Percentiles rank a stretch among this genome's conserved stretches.
Conservation (phyloP, 192 early-diverging fungal species). For the Piromyces finnis region DNA sequence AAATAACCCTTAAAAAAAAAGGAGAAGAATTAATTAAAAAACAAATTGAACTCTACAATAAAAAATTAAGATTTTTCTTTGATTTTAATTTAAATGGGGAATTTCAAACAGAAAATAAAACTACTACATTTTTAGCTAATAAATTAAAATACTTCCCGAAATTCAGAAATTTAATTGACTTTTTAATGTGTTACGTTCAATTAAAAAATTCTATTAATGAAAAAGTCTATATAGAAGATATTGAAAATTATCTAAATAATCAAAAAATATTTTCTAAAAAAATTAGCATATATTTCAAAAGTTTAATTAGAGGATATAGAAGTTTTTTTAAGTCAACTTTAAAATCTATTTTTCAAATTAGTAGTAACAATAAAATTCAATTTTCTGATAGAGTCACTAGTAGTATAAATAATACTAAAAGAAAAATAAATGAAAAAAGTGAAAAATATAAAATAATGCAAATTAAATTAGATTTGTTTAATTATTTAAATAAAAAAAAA, state of each 20-base stretch:
- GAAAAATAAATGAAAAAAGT: too few relatives aligned
- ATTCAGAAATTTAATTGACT: not conserved
- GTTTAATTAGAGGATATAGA: not conserved
- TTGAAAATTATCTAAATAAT: not conserved
- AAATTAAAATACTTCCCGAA: not conserved
- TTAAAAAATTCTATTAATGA: not conserved
- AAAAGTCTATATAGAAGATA: not conserved
- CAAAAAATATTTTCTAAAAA: not conserved
- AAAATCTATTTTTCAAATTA: too few relatives aligned
- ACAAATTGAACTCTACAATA: too few relatives aligned
- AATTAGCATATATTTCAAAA: not conserved
- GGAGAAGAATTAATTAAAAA: too few relatives aligned
- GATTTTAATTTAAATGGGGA: not conserved
- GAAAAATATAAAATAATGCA: not conserved
- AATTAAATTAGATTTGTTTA: not conserved
- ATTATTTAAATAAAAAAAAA: not conserved
- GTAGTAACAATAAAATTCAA: too few relatives aligned
- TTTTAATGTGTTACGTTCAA: not conserved
- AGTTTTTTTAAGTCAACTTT: not conserved
- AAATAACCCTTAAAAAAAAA: too few relatives aligned
- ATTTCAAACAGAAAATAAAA: not conserved
- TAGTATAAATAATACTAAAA: too few relatives aligned
- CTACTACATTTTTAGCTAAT: not conserved
- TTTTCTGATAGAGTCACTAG: too few relatives aligned
- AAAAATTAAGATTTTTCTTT: too few relatives aligned